Evolutionary conservation across 2,329 filamentous ascomycete species (phyloP).

Genomic region (Thielaviopsis ethacetica): DNA sequence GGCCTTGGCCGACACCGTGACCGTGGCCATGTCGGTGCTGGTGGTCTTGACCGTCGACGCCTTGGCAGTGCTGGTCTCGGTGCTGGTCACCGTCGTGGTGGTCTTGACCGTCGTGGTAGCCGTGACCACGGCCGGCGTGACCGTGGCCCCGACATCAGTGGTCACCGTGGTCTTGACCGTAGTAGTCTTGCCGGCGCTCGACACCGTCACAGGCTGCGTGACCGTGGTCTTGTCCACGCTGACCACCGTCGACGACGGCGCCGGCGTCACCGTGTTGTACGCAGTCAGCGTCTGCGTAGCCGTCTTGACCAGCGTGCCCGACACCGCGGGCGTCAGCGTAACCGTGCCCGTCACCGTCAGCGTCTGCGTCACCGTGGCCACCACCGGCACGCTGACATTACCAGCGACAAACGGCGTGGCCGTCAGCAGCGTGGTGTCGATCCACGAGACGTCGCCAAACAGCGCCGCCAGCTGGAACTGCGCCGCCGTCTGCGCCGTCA

Average conservation of each 20-base stretch:
- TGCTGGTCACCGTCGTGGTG: background rate
- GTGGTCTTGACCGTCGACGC: conserved; percentile 1
- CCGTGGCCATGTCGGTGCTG: background rate
- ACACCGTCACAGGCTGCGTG: background rate
- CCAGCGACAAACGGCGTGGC: conserved; percentile 1
- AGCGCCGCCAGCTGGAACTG: conserved; percentile 3
- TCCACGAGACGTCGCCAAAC: conserved; percentile 1
- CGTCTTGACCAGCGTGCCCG: background rate
- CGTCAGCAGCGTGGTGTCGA: conserved; percentile 1
- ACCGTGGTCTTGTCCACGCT: background rate
- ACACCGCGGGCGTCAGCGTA: background rate
- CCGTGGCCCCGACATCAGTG: background rate
- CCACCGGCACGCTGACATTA: background rate
- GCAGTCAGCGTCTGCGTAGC: background rate
- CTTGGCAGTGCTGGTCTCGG: background rate
- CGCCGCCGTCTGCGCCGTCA: conserved; percentile 13
- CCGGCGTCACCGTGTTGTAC: background rate
- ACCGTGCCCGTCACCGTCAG: background rate
- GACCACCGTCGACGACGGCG: background rate
- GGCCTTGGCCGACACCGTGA: background rate
- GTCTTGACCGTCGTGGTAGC: background rate
- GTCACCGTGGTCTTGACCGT: background rate
- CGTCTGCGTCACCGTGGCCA: conserved; percentile 1
- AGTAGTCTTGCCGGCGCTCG: background rate
- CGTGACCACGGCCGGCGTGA: background rate